These are phyloP conservation scores for Fusarium robinianum DNA, from an alignment of 2,329 filamentous ascomycete species.

Conservation along the genomic window DNA sequence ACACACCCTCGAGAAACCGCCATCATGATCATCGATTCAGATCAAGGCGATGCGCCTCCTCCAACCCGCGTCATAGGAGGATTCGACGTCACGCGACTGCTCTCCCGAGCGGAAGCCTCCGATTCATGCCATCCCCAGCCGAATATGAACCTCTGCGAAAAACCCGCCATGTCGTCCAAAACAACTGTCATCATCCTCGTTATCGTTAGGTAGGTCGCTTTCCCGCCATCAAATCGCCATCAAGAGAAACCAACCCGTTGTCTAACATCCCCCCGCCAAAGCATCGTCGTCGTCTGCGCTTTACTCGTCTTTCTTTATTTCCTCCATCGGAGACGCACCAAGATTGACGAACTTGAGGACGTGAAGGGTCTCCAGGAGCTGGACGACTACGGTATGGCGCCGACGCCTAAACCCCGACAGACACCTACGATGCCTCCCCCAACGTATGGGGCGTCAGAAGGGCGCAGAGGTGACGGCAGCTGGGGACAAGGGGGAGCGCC, in stretches of 20 bases:
- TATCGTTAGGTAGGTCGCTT: constrained; percentile 19
- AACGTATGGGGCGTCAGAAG: constrained; percentile 16
- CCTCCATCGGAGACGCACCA: constrained; percentile 29
- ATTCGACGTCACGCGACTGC: constrained; percentile 23
- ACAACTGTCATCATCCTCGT: constrained; percentile 21
- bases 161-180: constrained; percentile 22
- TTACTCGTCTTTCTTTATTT: constrained; percentile 26
- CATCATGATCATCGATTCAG: constrained; percentile 23
- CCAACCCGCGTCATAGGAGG: constrained; percentile 12
- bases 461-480: constrained; percentile 6
- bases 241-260: no score
- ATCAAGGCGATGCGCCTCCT: constrained; percentile 7
- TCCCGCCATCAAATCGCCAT: neutral
- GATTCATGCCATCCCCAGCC: constrained; percentile 22
- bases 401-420: neutral
- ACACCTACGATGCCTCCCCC: constrained; percentile 28
- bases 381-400: constrained; percentile 34
- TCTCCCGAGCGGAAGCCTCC: constrained; percentile 23
- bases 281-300: constrained; percentile 13
- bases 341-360: constrained; percentile 28
- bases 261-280: constrained; percentile 8
- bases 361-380: constrained; percentile 33
- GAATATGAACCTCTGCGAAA: constrained; percentile 31
- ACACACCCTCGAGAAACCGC: neutral
- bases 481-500: constrained; percentile 16